Evolutionary conservation across 192 early-diverging fungal genomes (phyloP).

Genomic region (Linnemannia elongata): DNA sequence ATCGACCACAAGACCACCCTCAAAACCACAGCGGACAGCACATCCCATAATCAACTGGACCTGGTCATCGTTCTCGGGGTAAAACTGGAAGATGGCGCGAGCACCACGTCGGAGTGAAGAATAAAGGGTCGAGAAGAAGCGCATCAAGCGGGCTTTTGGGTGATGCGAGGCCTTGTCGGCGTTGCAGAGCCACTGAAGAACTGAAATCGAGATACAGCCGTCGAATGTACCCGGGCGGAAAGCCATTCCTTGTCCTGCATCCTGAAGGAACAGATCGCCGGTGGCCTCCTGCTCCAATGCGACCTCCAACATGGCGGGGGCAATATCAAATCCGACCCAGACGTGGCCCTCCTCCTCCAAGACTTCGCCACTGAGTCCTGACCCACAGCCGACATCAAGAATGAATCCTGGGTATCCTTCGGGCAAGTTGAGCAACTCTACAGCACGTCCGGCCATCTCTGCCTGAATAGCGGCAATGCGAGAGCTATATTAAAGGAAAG

Average conservation of each 20-base stretch:
- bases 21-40: conserved; percentile 94
- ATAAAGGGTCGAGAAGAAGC: conserved; percentile 95
- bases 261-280: conserved; percentile 96
- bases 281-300: conserved; percentile 93
- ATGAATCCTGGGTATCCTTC: conserved; percentile 80
- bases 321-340: conserved; percentile 98
- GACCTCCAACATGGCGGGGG: conserved; percentile 94
- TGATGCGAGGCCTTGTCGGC: conserved; percentile 92
- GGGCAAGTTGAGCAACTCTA: conserved; percentile 91
- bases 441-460: conserved; percentile 91
- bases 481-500: conserved; percentile 68
- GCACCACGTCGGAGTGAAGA: conserved; percentile 90
- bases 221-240: conserved; percentile 98
- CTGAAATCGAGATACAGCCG: conserved; percentile 87
- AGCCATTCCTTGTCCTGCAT: conserved; percentile 94
- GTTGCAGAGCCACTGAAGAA: conserved; percentile 99
- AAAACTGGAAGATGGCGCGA: conserved; percentile 98
- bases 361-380: conserved; percentile 95
- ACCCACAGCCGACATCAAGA: conserved; percentile 98
- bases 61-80: conserved; percentile 96
- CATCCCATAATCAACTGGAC: conserved; percentile 90
- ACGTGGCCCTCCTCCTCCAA: conserved; percentile 95
- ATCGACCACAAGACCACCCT: conserved; percentile 95
- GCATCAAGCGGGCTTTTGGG: conserved; percentile 83
- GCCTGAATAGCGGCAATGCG: conserved; percentile 95